Conservation (phyloP, 139 green algal species). For the Tetradesmus lagerheimii region DNA sequence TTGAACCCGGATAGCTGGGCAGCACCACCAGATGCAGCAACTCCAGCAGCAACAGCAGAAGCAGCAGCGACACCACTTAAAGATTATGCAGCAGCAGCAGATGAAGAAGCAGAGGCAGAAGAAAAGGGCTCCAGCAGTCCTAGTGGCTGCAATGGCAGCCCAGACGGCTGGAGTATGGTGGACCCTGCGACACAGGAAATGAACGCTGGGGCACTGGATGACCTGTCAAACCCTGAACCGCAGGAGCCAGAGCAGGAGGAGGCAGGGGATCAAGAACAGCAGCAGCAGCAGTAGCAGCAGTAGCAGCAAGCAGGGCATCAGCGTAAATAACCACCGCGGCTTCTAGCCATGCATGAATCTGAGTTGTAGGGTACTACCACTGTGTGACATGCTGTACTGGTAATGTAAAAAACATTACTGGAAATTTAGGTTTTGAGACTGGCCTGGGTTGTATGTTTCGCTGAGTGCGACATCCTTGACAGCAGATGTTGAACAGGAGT, state of each 20-base stretch:
- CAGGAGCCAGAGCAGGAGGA: background rate
- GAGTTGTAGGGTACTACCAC: no score
- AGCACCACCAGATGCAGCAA: background rate
- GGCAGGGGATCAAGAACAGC: background rate
- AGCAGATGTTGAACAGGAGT: no score
- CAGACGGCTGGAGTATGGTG: slow-evolving; percentile 18
- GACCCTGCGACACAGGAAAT: background rate
- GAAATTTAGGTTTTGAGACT: no score
- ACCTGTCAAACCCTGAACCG: slow-evolving; percentile 16
- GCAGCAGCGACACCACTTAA: background rate
- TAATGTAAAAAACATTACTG: no score
- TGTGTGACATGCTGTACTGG: no score
- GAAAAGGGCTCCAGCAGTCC: background rate
- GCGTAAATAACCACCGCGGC: no score
- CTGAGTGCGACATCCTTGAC: no score
- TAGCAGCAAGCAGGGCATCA: no score
- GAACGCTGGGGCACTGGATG: background rate
- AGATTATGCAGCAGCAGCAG: background rate
- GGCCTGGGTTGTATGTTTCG: no score
- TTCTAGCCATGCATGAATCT: no score
- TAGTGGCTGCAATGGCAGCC: background rate
- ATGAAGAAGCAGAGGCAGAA: background rate
- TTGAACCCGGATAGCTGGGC: slow-evolving; percentile 2
- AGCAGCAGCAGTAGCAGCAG: background rate
- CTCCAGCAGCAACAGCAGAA: background rate